These are phyloP conservation scores for Barbarea vulgaris DNA, from an alignment of 345 rosid species.

Conservation along the genomic window DNA sequence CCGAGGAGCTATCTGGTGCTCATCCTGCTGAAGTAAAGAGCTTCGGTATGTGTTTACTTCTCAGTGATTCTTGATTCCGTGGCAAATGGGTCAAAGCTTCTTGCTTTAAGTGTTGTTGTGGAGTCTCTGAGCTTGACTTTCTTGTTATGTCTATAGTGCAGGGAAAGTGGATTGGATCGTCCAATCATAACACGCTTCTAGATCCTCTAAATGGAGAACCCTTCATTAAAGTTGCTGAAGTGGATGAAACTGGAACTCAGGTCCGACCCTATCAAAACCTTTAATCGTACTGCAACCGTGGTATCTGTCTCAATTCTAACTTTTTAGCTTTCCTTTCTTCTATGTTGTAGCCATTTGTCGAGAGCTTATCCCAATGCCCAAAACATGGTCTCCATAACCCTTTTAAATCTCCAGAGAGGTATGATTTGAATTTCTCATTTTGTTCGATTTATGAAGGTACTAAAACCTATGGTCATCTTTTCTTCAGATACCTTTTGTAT, in stretches of 20 bases:
- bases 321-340: conserved; percentile 25
- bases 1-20: conserved; percentile 80
- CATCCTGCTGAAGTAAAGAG: conserved; percentile 84
- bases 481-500: conserved; percentile 79
- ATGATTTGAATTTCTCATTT: conserved; percentile 15
- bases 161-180: conserved; percentile 85
- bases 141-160: conserved; percentile 55
- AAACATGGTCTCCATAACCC: conserved; percentile 99
- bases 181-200: conserved; percentile 60
- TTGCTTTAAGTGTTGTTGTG: conserved; percentile 4
- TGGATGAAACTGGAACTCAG: conserved; percentile 74
- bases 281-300: not conserved
- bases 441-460: not conserved
- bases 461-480: not conserved
- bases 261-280: conserved; percentile 39
- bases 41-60: conserved; percentile 56
- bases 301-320: not conserved
- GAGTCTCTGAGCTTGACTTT: conserved; percentile 3
- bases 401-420: conserved; percentile 97
- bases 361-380: conserved; percentile 90
- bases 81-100: not conserved
- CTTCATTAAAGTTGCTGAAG: conserved; percentile 81
- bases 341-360: conserved; percentile 82
- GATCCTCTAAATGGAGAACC: conserved; percentile 98
- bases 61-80: not conserved